Percentiles rank a stretch among this genome's conserved stretches.
phyloP scores from a whole-genome alignment of 768 basidiomycete species.

The Lentinus brumalis region DNA sequence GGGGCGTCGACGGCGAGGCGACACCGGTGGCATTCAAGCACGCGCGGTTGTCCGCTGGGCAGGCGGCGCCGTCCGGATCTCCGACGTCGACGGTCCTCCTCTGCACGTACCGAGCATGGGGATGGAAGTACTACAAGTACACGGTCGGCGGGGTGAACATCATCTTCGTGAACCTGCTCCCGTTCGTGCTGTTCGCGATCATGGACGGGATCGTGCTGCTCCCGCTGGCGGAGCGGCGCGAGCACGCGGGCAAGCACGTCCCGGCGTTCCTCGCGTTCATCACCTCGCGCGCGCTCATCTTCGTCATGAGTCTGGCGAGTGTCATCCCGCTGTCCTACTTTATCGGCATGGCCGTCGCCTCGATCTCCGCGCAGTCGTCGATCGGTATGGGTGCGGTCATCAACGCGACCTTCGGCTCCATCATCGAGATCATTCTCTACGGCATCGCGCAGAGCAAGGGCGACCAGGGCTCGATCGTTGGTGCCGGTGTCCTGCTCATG shows the following conservation, averaged over 20 bases:
- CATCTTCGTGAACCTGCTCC: constrained; percentile 92
- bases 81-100: constrained; percentile 86
- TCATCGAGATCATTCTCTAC: constrained; percentile 96
- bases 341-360: constrained; percentile 99
- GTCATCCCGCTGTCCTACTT: constrained; percentile 99
- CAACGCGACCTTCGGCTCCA: constrained; percentile 98
- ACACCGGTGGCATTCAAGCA: constrained; percentile 68
- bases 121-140: constrained; percentile 96
- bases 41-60: constrained; percentile 80
- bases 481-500: constrained; percentile 96
- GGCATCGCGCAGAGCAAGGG: constrained; percentile 90
- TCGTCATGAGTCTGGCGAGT: constrained; percentile 79
- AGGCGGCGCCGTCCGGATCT: constrained; percentile 83
- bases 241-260: constrained; percentile 55
- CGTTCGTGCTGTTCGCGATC: constrained; percentile 94
- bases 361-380: constrained; percentile 96
- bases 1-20: constrained; percentile 21
- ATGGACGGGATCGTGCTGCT: constrained; percentile 87
- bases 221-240: constrained; percentile 63
- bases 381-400: constrained; percentile 99
- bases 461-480: constrained; percentile 92
- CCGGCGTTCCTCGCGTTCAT: constrained; percentile 69
- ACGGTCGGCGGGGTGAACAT: constrained; percentile 99
- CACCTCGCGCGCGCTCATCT: constrained; percentile 77
- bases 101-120: constrained; percentile 91